These are phyloP conservation scores for Schwanniomyces pseudopolymorphus DNA, from an alignment of 805 yeast species.

Conservation along the genomic window DNA sequence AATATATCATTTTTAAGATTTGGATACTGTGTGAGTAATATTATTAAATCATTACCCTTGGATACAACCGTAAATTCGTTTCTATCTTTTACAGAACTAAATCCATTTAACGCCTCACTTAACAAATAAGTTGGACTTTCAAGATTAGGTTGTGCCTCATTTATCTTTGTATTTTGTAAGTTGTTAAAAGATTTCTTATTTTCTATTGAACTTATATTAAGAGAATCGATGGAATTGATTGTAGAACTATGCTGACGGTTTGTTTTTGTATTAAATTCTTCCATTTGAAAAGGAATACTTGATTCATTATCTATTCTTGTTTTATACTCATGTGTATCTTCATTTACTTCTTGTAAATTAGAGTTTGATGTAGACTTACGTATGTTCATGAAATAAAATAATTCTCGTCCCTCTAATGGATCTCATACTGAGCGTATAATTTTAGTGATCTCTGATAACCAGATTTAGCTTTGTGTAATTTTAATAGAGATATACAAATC, in stretches of 20 bases:
- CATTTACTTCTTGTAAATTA: neutral
- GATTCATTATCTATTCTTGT: neutral
- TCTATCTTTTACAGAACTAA: conserved; percentile 50
- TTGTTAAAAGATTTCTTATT: neutral
- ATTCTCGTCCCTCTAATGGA: neutral
- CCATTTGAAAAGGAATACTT: neutral
- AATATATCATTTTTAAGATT: conserved; percentile 63
- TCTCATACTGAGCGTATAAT: neutral
- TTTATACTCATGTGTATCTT: neutral
- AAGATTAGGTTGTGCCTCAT: conserved; percentile 1
- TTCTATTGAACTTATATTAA: conserved; percentile 8
- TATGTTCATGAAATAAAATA: neutral
- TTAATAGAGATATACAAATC: no score
- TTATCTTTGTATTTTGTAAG: neutral
- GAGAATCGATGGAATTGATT: conserved; percentile 8
- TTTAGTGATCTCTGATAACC: neutral
- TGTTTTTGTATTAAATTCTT: neutral
- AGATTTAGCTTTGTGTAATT: neutral
- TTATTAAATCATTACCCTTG: conserved; percentile 66
- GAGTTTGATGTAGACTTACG: neutral
- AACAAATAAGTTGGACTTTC: conserved; percentile 54
- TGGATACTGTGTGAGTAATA: conserved; percentile 56
- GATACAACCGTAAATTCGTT: conserved; percentile 51
- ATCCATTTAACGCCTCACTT: conserved; percentile 58
- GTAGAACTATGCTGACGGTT: conserved; percentile 7